A percentile compares a stretch with the other conserved stretches of the same genome.
Conservation (phyloP, 495 filamentous ascomycete genomes). For the Terfezia claveryi region DNA sequence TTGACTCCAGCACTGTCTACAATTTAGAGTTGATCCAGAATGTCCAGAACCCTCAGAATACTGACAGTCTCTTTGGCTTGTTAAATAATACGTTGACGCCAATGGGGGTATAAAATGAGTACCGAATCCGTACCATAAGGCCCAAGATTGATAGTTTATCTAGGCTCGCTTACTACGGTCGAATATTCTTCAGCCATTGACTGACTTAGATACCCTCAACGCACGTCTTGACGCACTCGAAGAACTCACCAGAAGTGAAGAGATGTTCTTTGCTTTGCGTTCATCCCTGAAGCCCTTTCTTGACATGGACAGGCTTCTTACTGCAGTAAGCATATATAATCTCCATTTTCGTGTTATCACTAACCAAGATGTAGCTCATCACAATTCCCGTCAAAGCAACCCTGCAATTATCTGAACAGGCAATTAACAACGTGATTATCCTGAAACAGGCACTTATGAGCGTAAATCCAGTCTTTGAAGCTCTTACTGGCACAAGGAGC, state of each 20-base stretch:
- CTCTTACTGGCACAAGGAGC: constrained; percentile 41
- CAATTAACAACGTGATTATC: constrained; percentile 67
- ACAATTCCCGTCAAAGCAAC: constrained; percentile 41
- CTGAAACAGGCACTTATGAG: constrained; percentile 59
- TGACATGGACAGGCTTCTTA: constrained; percentile 47
- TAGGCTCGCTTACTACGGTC: constrained; percentile 46
- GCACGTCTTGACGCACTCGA: constrained; percentile 64
- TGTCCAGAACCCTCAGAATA: constrained; percentile 48
- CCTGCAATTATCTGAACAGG: constrained; percentile 48
- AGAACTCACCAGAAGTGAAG: constrained; percentile 61
- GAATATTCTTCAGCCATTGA: constrained; percentile 79
- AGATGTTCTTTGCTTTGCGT: constrained; percentile 62
- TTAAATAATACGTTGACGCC: constrained; percentile 69
- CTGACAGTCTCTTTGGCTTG: constrained; percentile 58
- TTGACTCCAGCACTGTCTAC: constrained; percentile 65
- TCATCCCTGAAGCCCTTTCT: constrained; percentile 52
- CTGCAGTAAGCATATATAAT: constrained; percentile 26
- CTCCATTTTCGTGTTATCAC: neutral
- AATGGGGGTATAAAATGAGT: constrained; percentile 34
- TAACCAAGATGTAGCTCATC: constrained; percentile 32
- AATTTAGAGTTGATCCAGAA: constrained; percentile 85
- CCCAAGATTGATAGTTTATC: too few species aligned
- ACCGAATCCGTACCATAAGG: too few species aligned
- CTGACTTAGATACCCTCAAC: constrained; percentile 30
- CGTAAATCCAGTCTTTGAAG: constrained; percentile 44